phyloP scores from a whole-genome alignment of 2,329 filamentous ascomycete species.

The Cladobotryum protrusum region DNA sequence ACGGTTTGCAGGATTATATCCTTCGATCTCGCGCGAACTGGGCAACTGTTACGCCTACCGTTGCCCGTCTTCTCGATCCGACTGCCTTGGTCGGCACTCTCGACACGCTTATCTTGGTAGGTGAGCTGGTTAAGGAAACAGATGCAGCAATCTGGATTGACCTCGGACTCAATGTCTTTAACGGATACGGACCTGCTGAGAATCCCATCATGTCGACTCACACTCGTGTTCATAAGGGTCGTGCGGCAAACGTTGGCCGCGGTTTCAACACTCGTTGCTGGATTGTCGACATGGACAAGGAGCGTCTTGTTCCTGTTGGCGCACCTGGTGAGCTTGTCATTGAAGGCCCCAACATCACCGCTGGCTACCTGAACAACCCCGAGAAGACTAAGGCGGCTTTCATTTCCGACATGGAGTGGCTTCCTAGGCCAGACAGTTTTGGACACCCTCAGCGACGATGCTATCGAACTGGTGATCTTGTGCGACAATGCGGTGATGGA shows the following conservation, averaged over 20 bases:
- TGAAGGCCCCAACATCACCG: too few relatives aligned
- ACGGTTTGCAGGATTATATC: background rate
- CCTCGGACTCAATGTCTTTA: background rate
- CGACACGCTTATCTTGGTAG: background rate
- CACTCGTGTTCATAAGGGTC: background rate
- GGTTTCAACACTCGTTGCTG: background rate
- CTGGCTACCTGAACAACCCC: too few relatives aligned
- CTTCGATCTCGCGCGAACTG: background rate
- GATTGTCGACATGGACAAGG: too few relatives aligned
- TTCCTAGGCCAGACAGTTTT: too few relatives aligned
- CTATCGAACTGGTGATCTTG: too few relatives aligned
- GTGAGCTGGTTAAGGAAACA: background rate
- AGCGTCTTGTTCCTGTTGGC: too few relatives aligned
- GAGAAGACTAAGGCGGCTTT: too few relatives aligned
- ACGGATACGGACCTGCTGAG: background rate
- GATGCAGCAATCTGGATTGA: background rate
- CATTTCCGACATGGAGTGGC: too few relatives aligned
- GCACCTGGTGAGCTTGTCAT: too few relatives aligned
- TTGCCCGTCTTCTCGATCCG: background rate
- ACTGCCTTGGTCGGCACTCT: background rate
- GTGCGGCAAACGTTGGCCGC: background rate
- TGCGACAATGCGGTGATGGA: too few relatives aligned
- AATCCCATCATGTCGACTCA: background rate
- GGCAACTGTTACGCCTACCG: background rate
- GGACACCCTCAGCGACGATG: too few relatives aligned